These are phyloP conservation scores for Helminthosporium solani DNA, from an alignment of 2,329 filamentous ascomycete species.

Conservation along the genomic window DNA sequence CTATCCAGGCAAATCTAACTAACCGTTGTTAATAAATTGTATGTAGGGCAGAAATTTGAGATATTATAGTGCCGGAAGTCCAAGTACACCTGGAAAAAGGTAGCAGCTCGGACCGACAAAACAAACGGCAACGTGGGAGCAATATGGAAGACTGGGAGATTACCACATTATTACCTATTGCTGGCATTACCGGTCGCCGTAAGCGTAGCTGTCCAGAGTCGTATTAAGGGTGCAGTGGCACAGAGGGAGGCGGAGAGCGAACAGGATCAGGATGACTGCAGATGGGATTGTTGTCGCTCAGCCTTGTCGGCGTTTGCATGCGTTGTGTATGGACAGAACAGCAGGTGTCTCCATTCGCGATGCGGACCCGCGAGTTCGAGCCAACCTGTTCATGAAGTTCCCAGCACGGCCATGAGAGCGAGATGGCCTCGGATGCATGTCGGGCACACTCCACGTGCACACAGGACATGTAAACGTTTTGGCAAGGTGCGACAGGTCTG, in stretches of 20 bases:
- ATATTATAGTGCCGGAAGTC: background rate
- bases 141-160: background rate
- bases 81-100: background rate
- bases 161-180: background rate
- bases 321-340: constrained; percentile 3
- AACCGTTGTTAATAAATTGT: too few species aligned
- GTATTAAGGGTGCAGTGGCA: constrained; percentile 1
- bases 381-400: constrained; percentile 3
- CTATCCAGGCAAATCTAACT: too few species aligned
- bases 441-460: constrained; percentile 4
- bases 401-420: constrained; percentile 9
- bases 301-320: constrained; percentile 20
- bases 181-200: constrained; percentile 3
- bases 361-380: constrained; percentile 1
- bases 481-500: background rate
- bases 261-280: constrained; percentile 39
- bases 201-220: constrained; percentile 11
- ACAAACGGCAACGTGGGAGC: constrained; percentile 5
- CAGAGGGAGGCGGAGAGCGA: constrained; percentile 15
- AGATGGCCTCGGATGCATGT: background rate
- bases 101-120: constrained; percentile 6
- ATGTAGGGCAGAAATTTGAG: too few species aligned
- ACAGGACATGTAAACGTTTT: constrained; percentile 6
- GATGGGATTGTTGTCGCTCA: constrained; percentile 26
- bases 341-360: background rate